These are phyloP conservation scores for Fraxinus dipetala DNA, from an alignment of 305 asterid species.

Conservation along the genomic window DNA sequence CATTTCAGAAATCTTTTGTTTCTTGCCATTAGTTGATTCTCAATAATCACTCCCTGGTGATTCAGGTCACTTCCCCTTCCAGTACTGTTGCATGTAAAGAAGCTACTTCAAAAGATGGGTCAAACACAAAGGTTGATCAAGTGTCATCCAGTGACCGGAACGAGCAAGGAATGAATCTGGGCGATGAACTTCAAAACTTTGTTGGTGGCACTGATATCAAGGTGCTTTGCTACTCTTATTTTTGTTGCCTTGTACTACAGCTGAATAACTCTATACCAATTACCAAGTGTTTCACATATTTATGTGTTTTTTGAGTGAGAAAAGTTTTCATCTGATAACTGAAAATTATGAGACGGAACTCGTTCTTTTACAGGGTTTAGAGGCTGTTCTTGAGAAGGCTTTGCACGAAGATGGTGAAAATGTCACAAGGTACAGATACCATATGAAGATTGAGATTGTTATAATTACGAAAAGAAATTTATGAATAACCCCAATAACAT, in stretches of 20 bases:
- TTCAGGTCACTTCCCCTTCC: constrained; percentile 51
- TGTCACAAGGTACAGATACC: constrained; percentile 58
- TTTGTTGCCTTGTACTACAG: constrained; percentile 6
- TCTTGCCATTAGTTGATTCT: constrained; percentile 21
- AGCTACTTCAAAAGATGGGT: constrained; percentile 39
- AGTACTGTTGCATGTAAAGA: constrained; percentile 45
- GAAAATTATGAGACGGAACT: constrained; percentile 22
- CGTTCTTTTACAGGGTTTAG: constrained; percentile 64
- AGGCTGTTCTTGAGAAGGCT: constrained; percentile 99
- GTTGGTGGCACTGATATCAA: constrained; percentile 91
- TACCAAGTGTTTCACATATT: background rate
- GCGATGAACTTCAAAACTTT: constrained; percentile 62
- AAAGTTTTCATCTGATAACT: constrained; percentile 19
- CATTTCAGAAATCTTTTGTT: constrained; percentile 22
- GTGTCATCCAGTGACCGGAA: constrained; percentile 56
- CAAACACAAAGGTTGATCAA: constrained; percentile 50
- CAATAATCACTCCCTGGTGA: constrained; percentile 27
- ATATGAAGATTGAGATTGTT: constrained; percentile 20
- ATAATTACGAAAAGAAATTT: constrained; percentile 21
- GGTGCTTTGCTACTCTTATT: constrained; percentile 41
- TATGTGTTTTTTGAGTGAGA: constrained; percentile 21
- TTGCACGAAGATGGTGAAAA: constrained; percentile 94
- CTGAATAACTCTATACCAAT: constrained; percentile 8
- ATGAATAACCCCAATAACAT: constrained; percentile 13
- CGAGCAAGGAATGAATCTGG: constrained; percentile 46